These are phyloP conservation scores for Neurospora africana DNA, from an alignment of 495 filamentous ascomycete species.

Conservation along the genomic window DNA sequence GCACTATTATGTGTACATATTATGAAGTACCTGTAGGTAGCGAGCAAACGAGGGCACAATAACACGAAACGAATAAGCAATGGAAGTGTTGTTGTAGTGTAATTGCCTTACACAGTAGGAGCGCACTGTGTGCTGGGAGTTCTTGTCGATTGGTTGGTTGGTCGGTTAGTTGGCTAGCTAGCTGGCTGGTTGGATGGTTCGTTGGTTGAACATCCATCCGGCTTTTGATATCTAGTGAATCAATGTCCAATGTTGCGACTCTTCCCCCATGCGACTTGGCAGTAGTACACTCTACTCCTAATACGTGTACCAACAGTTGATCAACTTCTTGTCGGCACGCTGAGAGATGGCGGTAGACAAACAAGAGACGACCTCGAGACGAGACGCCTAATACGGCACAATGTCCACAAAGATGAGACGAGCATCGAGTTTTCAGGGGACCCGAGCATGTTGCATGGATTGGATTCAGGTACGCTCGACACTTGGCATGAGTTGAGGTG, in stretches of 20 bases:
- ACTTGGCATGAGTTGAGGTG: neutral
- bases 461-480: neutral
- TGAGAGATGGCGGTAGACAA: neutral
- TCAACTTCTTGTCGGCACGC: neutral
- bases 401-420: neutral
- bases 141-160: neutral
- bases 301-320: neutral
- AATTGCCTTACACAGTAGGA: neutral
- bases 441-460: neutral
- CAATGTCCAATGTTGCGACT: neutral
- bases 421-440: neutral
- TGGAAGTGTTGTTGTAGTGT: neutral
- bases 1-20: neutral
- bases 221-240: neutral
- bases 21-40: neutral
- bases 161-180: too few relatives aligned
- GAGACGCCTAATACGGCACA: neutral
- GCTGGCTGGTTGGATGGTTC: neutral
- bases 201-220: neutral
- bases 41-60: neutral
- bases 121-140: neutral
- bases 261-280: neutral
- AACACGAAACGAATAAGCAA: neutral
- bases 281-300: neutral
- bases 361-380: neutral